Evolutionary conservation across 305 asterid genomes (phyloP).

Genomic region (Fraxinus dipetala): DNA sequence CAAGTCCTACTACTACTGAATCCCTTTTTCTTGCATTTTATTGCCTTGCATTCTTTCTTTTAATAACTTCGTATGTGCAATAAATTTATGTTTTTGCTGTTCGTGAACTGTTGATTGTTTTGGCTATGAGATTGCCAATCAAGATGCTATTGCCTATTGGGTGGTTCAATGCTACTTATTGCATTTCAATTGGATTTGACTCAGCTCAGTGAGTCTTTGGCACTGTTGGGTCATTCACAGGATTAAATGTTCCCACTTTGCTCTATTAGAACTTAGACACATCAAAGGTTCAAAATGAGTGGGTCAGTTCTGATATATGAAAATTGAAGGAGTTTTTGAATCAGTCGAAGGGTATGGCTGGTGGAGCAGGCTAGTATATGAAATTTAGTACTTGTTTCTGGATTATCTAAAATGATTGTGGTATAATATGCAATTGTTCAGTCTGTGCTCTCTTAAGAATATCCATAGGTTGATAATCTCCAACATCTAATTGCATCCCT

Average conservation of each 20-base stretch:
- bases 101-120: background rate
- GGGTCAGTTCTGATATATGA: background rate
- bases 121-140: background rate
- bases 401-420: background rate
- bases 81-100: background rate
- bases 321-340: background rate
- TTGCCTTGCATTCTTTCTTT: background rate
- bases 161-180: background rate
- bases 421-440: background rate
- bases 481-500: background rate
- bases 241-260: background rate
- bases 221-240: background rate
- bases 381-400: background rate
- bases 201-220: background rate
- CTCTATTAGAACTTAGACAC: background rate
- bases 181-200: background rate
- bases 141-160: background rate
- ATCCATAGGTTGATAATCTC: background rate
- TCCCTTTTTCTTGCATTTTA: background rate
- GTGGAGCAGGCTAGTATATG: slow-evolving; percentile 1
- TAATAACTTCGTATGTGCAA: background rate
- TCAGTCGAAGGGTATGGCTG: background rate
- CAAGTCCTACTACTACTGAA: background rate
- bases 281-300: background rate
- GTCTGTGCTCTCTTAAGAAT: background rate